Evolutionary conservation across 1,139 yeast genomes (phyloP).

Genomic region (Candida buenavistaensis): DNA sequence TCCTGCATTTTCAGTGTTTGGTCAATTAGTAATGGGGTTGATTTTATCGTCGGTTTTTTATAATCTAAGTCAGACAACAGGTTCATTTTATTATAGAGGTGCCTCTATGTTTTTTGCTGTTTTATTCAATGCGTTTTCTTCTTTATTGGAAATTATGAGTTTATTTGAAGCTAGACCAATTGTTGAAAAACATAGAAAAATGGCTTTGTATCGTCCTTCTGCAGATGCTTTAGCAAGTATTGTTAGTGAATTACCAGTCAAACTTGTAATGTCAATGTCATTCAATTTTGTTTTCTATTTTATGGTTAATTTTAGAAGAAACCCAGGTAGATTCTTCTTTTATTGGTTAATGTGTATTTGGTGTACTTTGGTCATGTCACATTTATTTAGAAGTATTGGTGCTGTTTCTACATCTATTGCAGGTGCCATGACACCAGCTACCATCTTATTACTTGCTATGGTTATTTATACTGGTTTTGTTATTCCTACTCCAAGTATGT

Average conservation of each 20-base stretch:
- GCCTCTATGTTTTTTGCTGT: conserved; percentile 58
- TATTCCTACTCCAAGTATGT: conserved; percentile 56
- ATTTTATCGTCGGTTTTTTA: conserved; percentile 52
- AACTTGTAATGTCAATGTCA: conserved; percentile 42
- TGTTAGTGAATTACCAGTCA: conserved; percentile 58
- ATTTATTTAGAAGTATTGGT: conserved; percentile 61
- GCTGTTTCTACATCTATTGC: conserved; percentile 53
- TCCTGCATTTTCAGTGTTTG: conserved; percentile 25
- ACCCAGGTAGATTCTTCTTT: conserved; percentile 61
- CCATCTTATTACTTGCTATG: conserved; percentile 51
- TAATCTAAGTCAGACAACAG: conserved; percentile 39
- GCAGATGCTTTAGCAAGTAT: conserved; percentile 63
- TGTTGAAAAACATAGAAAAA: conserved; percentile 60
- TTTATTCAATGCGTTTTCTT: conserved; percentile 55
- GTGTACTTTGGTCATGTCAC: conserved; percentile 53
- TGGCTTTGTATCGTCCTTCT: conserved; percentile 63
- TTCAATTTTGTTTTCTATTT: conserved; percentile 55
- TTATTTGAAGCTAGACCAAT: conserved; percentile 59
- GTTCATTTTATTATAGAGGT: conserved; percentile 38
- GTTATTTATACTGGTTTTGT: conserved; percentile 61
- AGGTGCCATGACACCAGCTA: conserved; percentile 62
- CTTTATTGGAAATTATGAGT: conserved; percentile 57
- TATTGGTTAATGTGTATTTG: conserved; percentile 46
- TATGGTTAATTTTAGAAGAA: conserved; percentile 54
- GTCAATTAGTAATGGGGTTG: conserved; percentile 32